phyloP scores from a whole-genome alignment of 2,329 filamentous ascomycete genomes.

The Talaromyces sp. region DNA sequence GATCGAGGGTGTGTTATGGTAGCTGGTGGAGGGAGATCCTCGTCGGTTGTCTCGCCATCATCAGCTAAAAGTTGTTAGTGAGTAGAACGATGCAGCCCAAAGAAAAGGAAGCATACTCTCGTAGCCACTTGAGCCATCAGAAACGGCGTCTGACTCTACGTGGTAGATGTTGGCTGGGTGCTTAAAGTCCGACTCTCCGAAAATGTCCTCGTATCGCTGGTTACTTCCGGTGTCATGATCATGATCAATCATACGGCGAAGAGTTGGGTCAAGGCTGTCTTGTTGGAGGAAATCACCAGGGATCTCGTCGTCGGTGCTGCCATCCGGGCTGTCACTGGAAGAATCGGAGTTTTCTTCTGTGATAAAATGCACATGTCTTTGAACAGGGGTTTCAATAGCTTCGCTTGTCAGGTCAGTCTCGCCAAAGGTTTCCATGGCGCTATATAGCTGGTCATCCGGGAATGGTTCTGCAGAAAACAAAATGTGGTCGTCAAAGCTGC shows the following conservation, averaged over 20 bases:
- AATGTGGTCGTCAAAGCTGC: slow-evolving; percentile 37
- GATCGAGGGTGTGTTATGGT: slow-evolving; percentile 44
- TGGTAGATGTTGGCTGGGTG: slow-evolving; percentile 38
- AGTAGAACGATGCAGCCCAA: slow-evolving; percentile 17
- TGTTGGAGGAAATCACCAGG: slow-evolving; percentile 75
- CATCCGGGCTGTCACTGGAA: slow-evolving; percentile 50
- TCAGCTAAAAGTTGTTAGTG: slow-evolving; percentile 51
- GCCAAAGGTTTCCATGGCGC: slow-evolving; percentile 32
- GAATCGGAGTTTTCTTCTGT: slow-evolving; percentile 48
- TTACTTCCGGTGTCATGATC: slow-evolving; percentile 41
- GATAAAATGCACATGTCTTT: slow-evolving; percentile 65
- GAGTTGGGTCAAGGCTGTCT: slow-evolving; percentile 63
- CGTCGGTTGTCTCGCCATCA: slow-evolving; percentile 57
- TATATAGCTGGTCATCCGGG: slow-evolving; percentile 39
- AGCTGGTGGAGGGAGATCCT: slow-evolving; percentile 47
- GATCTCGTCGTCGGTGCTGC: slow-evolving; percentile 53
- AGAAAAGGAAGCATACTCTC: slow-evolving; percentile 46
- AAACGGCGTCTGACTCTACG: slow-evolving; percentile 41
- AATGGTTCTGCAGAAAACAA: slow-evolving; percentile 36
- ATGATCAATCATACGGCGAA: slow-evolving; percentile 68
- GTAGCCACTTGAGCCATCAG: slow-evolving; percentile 48
- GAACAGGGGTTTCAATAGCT: slow-evolving; percentile 37
- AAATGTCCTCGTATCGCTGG: slow-evolving; percentile 33
- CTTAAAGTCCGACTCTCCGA: slow-evolving; percentile 33
- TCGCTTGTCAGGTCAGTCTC: slow-evolving; percentile 32